A percentile compares a stretch with the other conserved stretches of the same genome.
Evolutionary conservation across 345 rosid species (phyloP).

Genomic region (Ailanthus altissimus): DNA sequence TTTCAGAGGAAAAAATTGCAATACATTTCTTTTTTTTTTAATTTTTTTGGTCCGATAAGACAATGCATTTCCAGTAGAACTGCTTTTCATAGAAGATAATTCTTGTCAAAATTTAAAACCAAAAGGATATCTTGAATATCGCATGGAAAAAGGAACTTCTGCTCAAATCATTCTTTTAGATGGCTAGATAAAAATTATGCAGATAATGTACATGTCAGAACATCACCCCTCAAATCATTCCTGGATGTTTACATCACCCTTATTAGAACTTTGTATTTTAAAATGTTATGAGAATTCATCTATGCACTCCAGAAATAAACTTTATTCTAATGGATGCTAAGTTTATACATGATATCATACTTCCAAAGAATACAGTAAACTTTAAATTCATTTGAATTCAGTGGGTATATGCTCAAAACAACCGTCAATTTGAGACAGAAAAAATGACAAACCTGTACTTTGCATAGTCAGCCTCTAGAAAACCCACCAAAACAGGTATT

Average conservation of each 20-base stretch:
- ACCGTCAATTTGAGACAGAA: neutral
- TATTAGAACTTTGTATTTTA: neutral
- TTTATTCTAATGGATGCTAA: neutral
- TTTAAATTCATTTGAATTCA: neutral
- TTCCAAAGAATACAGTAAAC: neutral
- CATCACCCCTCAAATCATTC: neutral
- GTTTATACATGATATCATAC: neutral
- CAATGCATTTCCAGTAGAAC: neutral
- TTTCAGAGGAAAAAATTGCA: neutral
- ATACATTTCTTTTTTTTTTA: neutral
- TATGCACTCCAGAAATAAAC: neutral
- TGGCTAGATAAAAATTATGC: neutral
- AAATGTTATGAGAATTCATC: neutral
- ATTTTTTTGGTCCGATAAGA: too few relatives aligned
- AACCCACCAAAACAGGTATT: constrained; percentile 91
- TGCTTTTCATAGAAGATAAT: neutral
- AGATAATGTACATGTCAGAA: neutral
- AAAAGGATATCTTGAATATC: neutral
- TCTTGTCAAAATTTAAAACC: neutral
- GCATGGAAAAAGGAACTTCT: neutral
- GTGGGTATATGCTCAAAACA: neutral
- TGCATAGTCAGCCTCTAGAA: constrained; percentile 96
- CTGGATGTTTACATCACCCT: neutral
- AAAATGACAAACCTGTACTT: constrained; percentile 69
- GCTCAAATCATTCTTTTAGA: constrained; percentile 1